A percentile compares a stretch with the other conserved stretches of the same genome.
phyloP scores from a whole-genome alignment of 1,284 basidiomycete species.

The Malassezia brasiliensis region DNA sequence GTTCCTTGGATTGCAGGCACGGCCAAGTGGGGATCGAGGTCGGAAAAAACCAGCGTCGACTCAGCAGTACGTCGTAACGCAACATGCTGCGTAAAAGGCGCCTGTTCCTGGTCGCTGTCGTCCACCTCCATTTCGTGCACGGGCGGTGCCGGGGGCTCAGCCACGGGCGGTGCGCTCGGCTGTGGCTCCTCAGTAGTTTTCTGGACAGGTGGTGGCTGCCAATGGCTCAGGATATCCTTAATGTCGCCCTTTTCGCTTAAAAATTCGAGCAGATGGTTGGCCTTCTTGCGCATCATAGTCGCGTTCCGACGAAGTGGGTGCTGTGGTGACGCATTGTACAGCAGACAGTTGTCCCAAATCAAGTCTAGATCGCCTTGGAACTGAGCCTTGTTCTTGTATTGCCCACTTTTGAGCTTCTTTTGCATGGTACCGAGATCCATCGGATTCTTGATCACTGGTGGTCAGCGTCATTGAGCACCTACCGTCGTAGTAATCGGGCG shows the following conservation, averaged over 20 bases:
- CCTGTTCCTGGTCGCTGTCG: not conserved
- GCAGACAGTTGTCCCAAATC: slow-evolving; percentile 91
- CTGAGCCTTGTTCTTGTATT: slow-evolving; percentile 83
- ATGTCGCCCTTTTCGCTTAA: slow-evolving; percentile 74
- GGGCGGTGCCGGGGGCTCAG: not conserved
- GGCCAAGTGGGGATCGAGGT: slow-evolving; percentile 21
- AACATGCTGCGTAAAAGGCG: slow-evolving; percentile 50
- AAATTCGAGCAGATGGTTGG: slow-evolving; percentile 62
- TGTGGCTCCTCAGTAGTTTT: not conserved
- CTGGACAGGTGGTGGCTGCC: slow-evolving; percentile 20
- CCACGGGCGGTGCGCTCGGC: not conserved
- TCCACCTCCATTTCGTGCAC: not conserved
- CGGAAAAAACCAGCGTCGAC: slow-evolving; percentile 55
- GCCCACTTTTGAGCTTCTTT: slow-evolving; percentile 76
- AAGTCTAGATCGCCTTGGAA: slow-evolving; percentile 87
- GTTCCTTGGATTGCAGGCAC: not conserved
- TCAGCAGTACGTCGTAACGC: slow-evolving; percentile 68
- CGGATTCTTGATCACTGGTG: slow-evolving; percentile 31
- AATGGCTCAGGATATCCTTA: slow-evolving; percentile 35
- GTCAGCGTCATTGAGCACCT: not conserved
- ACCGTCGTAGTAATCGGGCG: slow-evolving; percentile 47
- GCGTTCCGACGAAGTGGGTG: slow-evolving; percentile 43
- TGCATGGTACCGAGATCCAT: slow-evolving; percentile 92
- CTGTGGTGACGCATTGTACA: slow-evolving; percentile 73
- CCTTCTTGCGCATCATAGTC: slow-evolving; percentile 42